Conservation (phyloP, 306 rosid species). For the Rosa multiflora region DNA sequence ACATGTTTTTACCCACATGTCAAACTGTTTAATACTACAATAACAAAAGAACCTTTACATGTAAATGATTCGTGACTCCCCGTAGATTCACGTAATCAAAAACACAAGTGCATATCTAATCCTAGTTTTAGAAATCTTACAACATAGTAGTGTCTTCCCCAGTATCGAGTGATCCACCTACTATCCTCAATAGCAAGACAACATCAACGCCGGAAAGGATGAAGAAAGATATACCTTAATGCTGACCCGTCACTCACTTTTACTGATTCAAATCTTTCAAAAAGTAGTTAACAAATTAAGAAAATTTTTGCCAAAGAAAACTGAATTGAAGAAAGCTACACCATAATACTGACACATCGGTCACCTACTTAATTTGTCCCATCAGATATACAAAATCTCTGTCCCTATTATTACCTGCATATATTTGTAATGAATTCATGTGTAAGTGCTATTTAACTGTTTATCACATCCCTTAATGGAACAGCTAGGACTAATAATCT, state of each 20-base stretch:
- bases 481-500: neutral
- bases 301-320: neutral
- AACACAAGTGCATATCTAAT: neutral
- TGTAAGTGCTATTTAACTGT: neutral
- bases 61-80: neutral
- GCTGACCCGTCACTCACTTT: constrained; percentile 36
- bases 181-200: neutral
- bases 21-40: neutral
- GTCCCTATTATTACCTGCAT: neutral
- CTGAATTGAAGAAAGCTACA: neutral
- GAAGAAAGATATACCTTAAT: neutral
- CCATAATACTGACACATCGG: neutral
- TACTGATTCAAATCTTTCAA: constrained; percentile 18
- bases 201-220: constrained; percentile 26
- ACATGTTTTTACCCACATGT: neutral
- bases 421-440: neutral
- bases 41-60: neutral
- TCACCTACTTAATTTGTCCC: neutral
- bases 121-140: neutral
- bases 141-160: neutral
- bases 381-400: neutral
- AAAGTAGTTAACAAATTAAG: neutral
- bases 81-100: neutral
- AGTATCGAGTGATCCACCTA: neutral
- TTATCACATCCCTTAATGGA: neutral